phyloP scores from a whole-genome alignment of 768 basidiomycete species.

The Russula olivacea region DNA sequence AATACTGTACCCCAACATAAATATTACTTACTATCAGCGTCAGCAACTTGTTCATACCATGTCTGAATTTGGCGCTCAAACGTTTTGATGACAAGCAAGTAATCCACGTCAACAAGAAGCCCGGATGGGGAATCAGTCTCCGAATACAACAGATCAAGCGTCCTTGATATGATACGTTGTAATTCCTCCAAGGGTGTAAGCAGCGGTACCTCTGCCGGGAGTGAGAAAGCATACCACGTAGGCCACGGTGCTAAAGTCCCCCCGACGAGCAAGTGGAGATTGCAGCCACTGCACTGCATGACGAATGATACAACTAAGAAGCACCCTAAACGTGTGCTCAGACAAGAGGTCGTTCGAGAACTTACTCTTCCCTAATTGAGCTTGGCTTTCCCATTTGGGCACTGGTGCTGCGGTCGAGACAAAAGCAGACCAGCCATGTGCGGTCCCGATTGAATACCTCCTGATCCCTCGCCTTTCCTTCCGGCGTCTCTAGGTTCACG shows the following conservation, averaged over 20 bases:
- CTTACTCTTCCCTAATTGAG: constrained; percentile 89
- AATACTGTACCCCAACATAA: not conserved
- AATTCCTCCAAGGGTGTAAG: constrained; percentile 49
- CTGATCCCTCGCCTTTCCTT: constrained; percentile 68
- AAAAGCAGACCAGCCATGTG: constrained; percentile 87
- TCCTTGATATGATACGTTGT: constrained; percentile 83
- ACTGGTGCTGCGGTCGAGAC: constrained; percentile 82
- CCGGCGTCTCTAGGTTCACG: constrained; percentile 61
- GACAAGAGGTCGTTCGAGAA: constrained; percentile 27
- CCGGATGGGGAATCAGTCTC: constrained; percentile 75
- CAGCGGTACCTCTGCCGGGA: constrained; percentile 5
- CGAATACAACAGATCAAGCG: constrained; percentile 86
- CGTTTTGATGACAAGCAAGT: constrained; percentile 74
- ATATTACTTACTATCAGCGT: constrained; percentile 20
- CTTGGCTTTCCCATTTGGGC: constrained; percentile 98
- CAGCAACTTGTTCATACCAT: constrained; percentile 53
- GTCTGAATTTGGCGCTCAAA: constrained; percentile 72
- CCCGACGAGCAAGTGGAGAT: constrained; percentile 53
- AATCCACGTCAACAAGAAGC: constrained; percentile 78
- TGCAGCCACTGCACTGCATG: constrained; percentile 71
- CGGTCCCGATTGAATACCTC: constrained; percentile 94
- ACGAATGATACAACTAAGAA: constrained; percentile 73
- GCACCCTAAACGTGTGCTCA: constrained; percentile 13
- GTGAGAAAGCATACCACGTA: constrained; percentile 56
- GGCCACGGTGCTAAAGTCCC: constrained; percentile 65